phyloP scores from a whole-genome alignment of 2,329 filamentous ascomycete species.

The Malbranchea cinnamomea region DNA sequence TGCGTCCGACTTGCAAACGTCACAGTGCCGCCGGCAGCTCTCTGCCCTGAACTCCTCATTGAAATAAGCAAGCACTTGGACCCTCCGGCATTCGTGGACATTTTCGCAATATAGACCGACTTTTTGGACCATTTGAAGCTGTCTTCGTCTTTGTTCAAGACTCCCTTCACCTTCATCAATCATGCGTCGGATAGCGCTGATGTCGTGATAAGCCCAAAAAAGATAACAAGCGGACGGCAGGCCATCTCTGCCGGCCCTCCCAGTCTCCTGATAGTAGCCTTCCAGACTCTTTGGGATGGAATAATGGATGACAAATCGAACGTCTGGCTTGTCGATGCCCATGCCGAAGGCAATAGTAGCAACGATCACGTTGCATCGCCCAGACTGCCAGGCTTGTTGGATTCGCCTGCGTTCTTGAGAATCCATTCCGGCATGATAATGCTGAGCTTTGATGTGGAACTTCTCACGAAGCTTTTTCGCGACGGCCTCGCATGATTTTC shows the following conservation, averaged over 20 bases:
- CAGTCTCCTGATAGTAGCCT: conserved; percentile 97
- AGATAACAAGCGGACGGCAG: conserved; percentile 77
- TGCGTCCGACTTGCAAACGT: conserved; percentile 69
- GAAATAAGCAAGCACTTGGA: conserved; percentile 87
- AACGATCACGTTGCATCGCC: conserved; percentile 73
- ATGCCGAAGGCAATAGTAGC: conserved; percentile 98
- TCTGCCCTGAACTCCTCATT: conserved; percentile 62
- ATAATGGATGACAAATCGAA: conserved; percentile 91
- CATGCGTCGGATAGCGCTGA: conserved; percentile 58
- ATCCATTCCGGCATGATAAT: conserved; percentile 75
- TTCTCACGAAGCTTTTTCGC: conserved; percentile 50
- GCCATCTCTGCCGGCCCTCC: conserved; percentile 83
- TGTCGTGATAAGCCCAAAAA: conserved; percentile 72
- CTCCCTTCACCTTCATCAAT: conserved; percentile 69
- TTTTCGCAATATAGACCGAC: conserved; percentile 87
- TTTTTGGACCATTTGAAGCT: conserved; percentile 68
- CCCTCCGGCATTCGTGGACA: conserved; percentile 68
- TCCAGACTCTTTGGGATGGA: conserved; percentile 88
- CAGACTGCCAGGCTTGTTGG: conserved; percentile 71
- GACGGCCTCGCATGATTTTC: conserved; percentile 67
- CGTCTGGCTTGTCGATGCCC: conserved; percentile 98
- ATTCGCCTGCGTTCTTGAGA: conserved; percentile 52
- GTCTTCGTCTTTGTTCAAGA: conserved; percentile 40
- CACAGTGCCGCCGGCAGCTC: conserved; percentile 62
- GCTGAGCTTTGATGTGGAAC: conserved; percentile 54